Conservation (phyloP, 2,329 filamentous ascomycete species). For the Claviceps spartinae region DNA sequence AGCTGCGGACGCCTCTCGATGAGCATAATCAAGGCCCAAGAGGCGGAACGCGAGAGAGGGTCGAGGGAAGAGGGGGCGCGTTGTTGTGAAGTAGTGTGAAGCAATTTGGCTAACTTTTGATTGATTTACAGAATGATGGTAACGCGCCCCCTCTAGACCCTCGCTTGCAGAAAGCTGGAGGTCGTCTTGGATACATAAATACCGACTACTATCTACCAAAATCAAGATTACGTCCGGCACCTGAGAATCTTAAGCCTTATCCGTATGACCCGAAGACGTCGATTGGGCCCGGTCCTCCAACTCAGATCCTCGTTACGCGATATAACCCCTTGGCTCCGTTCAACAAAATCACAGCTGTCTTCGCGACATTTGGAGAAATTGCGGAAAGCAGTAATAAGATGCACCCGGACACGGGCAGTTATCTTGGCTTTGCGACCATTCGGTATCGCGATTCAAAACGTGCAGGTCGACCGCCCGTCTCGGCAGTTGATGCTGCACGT, state of each 20-base stretch:
- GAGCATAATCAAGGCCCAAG: background rate
- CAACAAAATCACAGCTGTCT: constrained; percentile 60
- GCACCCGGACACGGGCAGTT: constrained; percentile 86
- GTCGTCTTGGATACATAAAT: constrained; percentile 52
- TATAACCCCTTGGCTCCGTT: constrained; percentile 84
- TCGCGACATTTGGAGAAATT: constrained; percentile 75
- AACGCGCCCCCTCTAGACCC: constrained; percentile 70
- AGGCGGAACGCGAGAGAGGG: background rate
- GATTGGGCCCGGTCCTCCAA: constrained; percentile 76
- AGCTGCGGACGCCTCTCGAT: constrained; percentile 18
- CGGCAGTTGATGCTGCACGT: constrained; percentile 69
- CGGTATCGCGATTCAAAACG: constrained; percentile 64
- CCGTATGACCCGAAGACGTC: constrained; percentile 71
- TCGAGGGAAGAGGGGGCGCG: constrained; percentile 34
- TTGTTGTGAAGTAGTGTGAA: constrained; percentile 32
- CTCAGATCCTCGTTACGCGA: constrained; percentile 86
- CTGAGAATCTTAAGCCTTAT: constrained; percentile 73
- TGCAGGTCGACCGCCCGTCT: constrained; percentile 30
- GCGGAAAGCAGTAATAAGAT: constrained; percentile 86
- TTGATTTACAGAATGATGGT: constrained; percentile 37
- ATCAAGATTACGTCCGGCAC: constrained; percentile 55
- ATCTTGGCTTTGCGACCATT: constrained; percentile 85
- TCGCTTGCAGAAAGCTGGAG: constrained; percentile 54
- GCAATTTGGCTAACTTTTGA: constrained; percentile 41
- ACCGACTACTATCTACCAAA: constrained; percentile 57